Percentiles rank a stretch among this genome's conserved stretches.
Evolutionary conservation across 177 flowering plant genomes (phyloP).

Genomic region (Vitis hybrid): DNA sequence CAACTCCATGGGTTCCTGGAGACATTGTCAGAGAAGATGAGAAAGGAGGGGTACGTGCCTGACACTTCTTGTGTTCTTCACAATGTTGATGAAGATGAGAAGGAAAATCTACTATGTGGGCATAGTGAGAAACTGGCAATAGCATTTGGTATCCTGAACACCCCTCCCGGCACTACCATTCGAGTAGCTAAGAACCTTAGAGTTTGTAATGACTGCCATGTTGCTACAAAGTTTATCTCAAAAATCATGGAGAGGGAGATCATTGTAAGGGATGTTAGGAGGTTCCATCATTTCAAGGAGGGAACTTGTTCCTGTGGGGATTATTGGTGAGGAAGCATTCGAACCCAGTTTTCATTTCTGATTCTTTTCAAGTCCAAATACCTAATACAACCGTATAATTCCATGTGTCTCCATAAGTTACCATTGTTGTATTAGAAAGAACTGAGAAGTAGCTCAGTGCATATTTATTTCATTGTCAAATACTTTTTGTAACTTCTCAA

Average conservation of each 20-base stretch:
- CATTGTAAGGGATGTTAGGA: conserved; percentile 68
- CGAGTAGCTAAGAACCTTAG: conserved; percentile 83
- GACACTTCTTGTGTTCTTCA: conserved; percentile 87
- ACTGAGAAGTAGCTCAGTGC: neutral
- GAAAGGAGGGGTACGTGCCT: conserved; percentile 68
- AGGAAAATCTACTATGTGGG: conserved; percentile 66
- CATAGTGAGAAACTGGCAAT: conserved; percentile 85
- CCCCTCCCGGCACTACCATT: conserved; percentile 63
- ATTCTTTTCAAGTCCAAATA: neutral
- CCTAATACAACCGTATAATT: neutral
- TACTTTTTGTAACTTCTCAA: too few species aligned
- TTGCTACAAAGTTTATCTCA: conserved; percentile 70
- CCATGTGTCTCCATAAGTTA: neutral
- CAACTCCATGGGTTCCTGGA: conserved; percentile 48
- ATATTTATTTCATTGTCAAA: too few species aligned
- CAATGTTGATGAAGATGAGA: conserved; percentile 67
- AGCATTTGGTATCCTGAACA: conserved; percentile 78
- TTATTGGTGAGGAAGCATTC: conserved; percentile 36
- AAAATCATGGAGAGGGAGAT: conserved; percentile 67
- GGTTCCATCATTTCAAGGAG: conserved; percentile 78
- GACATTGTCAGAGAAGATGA: conserved; percentile 51
- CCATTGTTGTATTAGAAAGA: neutral
- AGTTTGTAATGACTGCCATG: conserved; percentile 85
- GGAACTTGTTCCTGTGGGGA: conserved; percentile 81
- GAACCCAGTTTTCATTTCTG: neutral